Conservation (phyloP, 1,284 basidiomycete species). For the Lignosus rhinocerotis region DNA sequence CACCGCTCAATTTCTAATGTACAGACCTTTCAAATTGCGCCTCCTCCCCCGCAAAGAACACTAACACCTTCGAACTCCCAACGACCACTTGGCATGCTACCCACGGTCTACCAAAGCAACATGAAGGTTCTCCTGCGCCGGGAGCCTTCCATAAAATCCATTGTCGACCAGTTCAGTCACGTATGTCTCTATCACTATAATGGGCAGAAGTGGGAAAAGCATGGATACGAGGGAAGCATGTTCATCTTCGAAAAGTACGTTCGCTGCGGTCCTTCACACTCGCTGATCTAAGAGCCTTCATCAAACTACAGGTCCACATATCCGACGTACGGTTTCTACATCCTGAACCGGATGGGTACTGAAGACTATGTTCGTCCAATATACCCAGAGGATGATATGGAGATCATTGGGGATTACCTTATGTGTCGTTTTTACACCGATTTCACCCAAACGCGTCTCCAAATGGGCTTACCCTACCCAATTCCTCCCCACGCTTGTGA, state of each 20-base stretch:
- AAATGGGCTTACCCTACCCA: conserved; percentile 34
- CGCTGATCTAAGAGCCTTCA: conserved; percentile 5
- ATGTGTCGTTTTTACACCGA: conserved; percentile 77
- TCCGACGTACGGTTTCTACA: conserved; percentile 85
- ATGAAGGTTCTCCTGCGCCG: conserved; percentile 81
- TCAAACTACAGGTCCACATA: conserved; percentile 51
- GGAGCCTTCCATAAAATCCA: conserved; percentile 77
- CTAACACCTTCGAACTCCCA: conserved; percentile 26
- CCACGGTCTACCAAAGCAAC: conserved; percentile 64
- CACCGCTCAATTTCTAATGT: conserved; percentile 31
- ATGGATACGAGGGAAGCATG: conserved; percentile 85
- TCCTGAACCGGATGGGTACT: conserved; percentile 85
- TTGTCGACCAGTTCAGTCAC: conserved; percentile 85
- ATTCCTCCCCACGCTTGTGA: conserved; percentile 27
- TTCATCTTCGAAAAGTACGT: conserved; percentile 83
- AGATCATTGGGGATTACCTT: conserved; percentile 63
- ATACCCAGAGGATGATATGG: conserved; percentile 78
- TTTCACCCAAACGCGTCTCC: conserved; percentile 58
- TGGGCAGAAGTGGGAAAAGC: conserved; percentile 77
- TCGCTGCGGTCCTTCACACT: neutral
- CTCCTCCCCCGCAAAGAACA: conserved; percentile 23
- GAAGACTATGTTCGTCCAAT: conserved; percentile 80
- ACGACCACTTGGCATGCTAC: conserved; percentile 27
- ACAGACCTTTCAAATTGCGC: conserved; percentile 11
- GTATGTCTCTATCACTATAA: conserved; percentile 78